Conservation (phyloP, 129 eudicot genomes). For the Saposhnikovia divaricata region DNA sequence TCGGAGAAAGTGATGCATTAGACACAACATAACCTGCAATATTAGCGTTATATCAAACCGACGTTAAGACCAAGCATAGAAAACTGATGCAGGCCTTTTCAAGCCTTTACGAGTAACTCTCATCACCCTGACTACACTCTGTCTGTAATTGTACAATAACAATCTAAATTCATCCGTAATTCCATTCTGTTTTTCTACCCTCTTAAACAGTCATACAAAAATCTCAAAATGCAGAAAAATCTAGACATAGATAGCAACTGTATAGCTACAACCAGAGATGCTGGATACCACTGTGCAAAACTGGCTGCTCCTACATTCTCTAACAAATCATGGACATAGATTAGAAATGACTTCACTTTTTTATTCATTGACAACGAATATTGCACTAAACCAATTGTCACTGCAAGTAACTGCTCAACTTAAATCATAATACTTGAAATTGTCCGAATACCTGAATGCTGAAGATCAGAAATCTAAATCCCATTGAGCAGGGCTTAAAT, state of each 20-base stretch:
- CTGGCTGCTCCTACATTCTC: too few relatives aligned
- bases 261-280: neutral
- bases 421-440: too few relatives aligned
- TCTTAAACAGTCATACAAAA: neutral
- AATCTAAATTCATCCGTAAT: neutral
- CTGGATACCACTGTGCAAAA: too few relatives aligned
- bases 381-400: too few relatives aligned
- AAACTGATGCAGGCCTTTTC: neutral
- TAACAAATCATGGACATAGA: too few relatives aligned
- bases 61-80: neutral
- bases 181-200: neutral
- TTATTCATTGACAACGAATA: too few relatives aligned
- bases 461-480: too few relatives aligned
- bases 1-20: constrained; percentile 34
- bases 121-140: neutral
- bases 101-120: neutral
- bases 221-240: neutral
- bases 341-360: too few relatives aligned
- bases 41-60: neutral
- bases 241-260: neutral
- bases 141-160: neutral
- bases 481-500: too few relatives aligned
- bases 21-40: constrained; percentile 64
- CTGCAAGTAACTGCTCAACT: too few relatives aligned
- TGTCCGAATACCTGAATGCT: too few relatives aligned